Conservation (phyloP, 768 basidiomycete species). For the Pleurotus cornucopiae region DNA sequence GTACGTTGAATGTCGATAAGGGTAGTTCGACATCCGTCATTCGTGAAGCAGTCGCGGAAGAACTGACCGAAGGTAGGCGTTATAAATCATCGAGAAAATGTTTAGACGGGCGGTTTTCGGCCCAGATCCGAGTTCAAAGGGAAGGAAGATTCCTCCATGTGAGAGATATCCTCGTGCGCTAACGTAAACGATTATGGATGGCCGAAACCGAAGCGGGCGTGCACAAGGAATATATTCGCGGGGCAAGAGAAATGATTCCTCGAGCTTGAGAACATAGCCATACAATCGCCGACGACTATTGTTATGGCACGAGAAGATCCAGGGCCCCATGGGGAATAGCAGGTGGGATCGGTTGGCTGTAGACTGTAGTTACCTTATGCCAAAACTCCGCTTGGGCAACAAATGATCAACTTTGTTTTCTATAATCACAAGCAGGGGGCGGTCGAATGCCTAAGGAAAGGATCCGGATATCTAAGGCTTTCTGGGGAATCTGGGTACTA, state of each 20-base stretch:
- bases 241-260: background rate
- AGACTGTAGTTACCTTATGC: background rate
- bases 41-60: background rate
- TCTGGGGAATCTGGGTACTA: too few relatives aligned
- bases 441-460: too few relatives aligned
- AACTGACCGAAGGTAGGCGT: too few relatives aligned
- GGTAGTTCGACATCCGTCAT: conserved; percentile 7
- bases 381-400: background rate
- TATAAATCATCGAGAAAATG: background rate
- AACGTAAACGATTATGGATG: background rate
- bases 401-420: background rate
- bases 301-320: too few relatives aligned
- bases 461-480: too few relatives aligned
- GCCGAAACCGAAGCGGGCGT: background rate
- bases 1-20: conserved; percentile 9
- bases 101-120: background rate
- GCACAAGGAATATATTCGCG: background rate
- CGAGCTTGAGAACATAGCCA: background rate
- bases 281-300: background rate
- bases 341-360: too few relatives aligned
- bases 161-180: background rate
- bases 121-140: background rate
- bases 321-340: too few relatives aligned
- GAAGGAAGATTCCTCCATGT: background rate
- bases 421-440: too few relatives aligned